Percentiles rank a stretch among this genome's conserved stretches.
These are phyloP conservation scores for Blastomyces emzantsi DNA, from an alignment of 2,329 filamentous ascomycete genomes.

Conservation along the genomic window DNA sequence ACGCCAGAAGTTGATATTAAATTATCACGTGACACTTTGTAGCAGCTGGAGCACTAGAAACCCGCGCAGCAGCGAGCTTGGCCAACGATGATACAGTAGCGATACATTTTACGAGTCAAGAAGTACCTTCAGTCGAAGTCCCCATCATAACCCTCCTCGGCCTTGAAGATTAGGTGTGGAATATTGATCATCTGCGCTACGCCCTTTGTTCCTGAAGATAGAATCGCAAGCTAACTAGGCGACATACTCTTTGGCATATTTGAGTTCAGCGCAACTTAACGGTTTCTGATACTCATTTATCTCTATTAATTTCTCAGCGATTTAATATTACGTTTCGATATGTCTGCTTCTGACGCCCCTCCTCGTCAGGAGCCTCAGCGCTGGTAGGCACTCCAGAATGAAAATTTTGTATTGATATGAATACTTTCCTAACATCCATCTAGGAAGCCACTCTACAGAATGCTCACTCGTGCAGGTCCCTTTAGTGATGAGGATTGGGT, in stretches of 20 bases:
- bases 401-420: constrained; percentile 11
- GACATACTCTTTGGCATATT: background rate
- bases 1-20: background rate
- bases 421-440: constrained; percentile 2
- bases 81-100: no score
- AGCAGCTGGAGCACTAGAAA: no score
- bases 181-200: background rate
- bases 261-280: background rate
- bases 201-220: background rate
- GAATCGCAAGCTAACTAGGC: background rate
- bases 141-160: background rate
- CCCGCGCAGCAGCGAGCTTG: no score
- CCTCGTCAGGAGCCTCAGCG: constrained; percentile 10
- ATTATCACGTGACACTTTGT: background rate
- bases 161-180: background rate
- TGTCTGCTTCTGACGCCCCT: constrained; percentile 1
- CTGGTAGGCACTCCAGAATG: constrained; percentile 21
- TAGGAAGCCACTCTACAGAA: constrained; percentile 76
- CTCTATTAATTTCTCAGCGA: background rate
- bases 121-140: background rate
- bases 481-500: constrained; percentile 62
- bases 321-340: background rate
- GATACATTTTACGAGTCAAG: background rate
- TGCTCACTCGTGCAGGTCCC: constrained; percentile 67
- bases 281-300: background rate